Conservation (phyloP, 805 yeast genomes). For the Kodamaea hsintzibuensis region DNA sequence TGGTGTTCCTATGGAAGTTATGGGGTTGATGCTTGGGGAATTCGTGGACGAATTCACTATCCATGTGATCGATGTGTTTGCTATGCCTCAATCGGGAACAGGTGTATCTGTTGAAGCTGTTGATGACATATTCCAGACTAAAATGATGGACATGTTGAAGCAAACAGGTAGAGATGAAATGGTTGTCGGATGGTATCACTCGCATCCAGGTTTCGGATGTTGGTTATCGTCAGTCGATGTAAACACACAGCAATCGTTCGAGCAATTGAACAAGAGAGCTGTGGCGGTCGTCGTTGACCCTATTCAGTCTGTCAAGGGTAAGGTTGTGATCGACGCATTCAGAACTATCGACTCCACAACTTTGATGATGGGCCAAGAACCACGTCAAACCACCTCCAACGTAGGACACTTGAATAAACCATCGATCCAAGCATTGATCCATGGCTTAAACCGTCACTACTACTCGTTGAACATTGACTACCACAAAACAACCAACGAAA, state of each 20-base stretch:
- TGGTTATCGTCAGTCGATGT: slow-evolving; percentile 98
- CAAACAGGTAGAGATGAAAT: slow-evolving; percentile 99
- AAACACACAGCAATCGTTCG: slow-evolving; percentile 96
- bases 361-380: slow-evolving; percentile 94
- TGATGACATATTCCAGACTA: slow-evolving; percentile 97
- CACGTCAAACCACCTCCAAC: slow-evolving; percentile 95
- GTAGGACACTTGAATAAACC: slow-evolving; percentile 95
- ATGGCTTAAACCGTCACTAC: slow-evolving; percentile 95
- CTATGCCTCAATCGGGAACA: slow-evolving; percentile 98
- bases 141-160: slow-evolving; percentile 99
- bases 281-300: slow-evolving; percentile 99
- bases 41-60: slow-evolving; percentile 97
- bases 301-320: slow-evolving; percentile 97
- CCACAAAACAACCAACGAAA: slow-evolving; percentile 88
- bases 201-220: slow-evolving; percentile 97
- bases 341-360: slow-evolving; percentile 87
- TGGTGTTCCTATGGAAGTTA: slow-evolving; percentile 76
- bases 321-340: slow-evolving; percentile 98
- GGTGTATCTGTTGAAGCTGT: slow-evolving; percentile 99
- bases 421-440: slow-evolving; percentile 93
- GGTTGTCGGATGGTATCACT: slow-evolving; percentile 99
- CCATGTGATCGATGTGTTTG: slow-evolving; percentile 96
- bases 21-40: slow-evolving; percentile 99
- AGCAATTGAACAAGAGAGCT: slow-evolving; percentile 91
- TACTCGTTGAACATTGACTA: slow-evolving; percentile 94